Base-by-base conservation (phyloP, 306 rosid species). In the Glycine latifolia region DNA sequence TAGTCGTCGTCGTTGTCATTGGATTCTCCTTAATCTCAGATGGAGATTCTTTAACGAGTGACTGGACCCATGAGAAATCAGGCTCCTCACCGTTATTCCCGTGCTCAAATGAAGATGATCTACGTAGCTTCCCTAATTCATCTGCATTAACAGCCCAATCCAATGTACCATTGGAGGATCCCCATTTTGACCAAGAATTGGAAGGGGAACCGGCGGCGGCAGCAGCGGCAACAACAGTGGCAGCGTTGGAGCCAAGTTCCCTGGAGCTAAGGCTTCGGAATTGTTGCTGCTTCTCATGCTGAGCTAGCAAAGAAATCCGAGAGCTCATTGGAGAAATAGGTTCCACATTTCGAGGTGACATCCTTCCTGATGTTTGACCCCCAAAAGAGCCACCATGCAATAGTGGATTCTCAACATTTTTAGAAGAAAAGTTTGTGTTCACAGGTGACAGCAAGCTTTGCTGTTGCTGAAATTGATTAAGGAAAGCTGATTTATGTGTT, bases 171-270 rank as follows among this genome's bases (percentile, higher is more conserved):
- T 65, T 65, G 48, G 70, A 65, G 17, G 70, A n/a, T 65, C 70
- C 70, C 70, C 70, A 65, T 12, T 65, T 65, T 37, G 70, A 65
- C 70, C 47, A 65, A 65, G 70, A 65, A 65, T 35, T 65, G 11
- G 35, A 48, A 6, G 16, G 70, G 70, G 70, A 65, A 10, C 17
- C 70, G 2, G 47, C 70, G 12, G 70, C 70, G 6, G 70, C 70
- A 2, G 17, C 67, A 0, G 17, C 35, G 6, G 70, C 48, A 37
- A 10, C 68, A 62, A 12, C 69, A 63, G 17, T 63, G 35, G 70
- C 70, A 65, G 70, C 37, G 48, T 65, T 65, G 48, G 70, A 65
- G 70, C 70, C 70, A 35, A 65, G 70, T 65, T 65, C 70, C 47
- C 70, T 65, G 20, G 70, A 65, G 70, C 70, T 65, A 37, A 65